These are phyloP conservation scores for Parmales sp. DNA, from an alignment of 108 stramenopile species.

Conservation along the genomic window DNA sequence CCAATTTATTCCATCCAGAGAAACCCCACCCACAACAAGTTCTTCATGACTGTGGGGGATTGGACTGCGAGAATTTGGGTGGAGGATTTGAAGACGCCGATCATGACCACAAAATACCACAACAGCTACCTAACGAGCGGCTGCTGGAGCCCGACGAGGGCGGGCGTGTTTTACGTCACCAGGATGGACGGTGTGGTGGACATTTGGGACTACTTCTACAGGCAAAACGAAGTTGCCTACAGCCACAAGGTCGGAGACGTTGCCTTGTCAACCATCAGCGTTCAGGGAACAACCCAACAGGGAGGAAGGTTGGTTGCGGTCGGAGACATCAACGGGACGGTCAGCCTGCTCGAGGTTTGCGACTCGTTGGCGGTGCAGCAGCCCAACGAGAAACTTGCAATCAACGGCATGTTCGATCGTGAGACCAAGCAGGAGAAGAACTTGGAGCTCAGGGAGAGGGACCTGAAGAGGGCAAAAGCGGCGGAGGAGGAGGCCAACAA, in stretches of 20 bases:
- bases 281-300: slow-evolving; percentile 49
- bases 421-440: slow-evolving; percentile 76
- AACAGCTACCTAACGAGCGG: slow-evolving; percentile 60
- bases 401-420: slow-evolving; percentile 64
- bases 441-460: slow-evolving; percentile 49
- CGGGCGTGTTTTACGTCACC: slow-evolving; percentile 79
- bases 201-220: slow-evolving; percentile 75
- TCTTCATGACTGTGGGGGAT: slow-evolving; percentile 78
- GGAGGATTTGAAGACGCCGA: slow-evolving; percentile 71
- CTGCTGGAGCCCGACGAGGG: slow-evolving; percentile 75
- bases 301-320: slow-evolving; percentile 68
- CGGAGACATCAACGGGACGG: slow-evolving; percentile 70
- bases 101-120: slow-evolving; percentile 70
- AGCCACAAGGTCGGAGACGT: slow-evolving; percentile 71
- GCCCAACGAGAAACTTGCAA: slow-evolving; percentile 54
- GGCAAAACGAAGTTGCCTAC: slow-evolving; percentile 75
- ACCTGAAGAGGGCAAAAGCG: slow-evolving; percentile 31
- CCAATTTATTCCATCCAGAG: slow-evolving; percentile 74
- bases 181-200: slow-evolving; percentile 70
- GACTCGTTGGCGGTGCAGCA: slow-evolving; percentile 46
- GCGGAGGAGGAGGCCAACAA: slow-evolving; percentile 27
- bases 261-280: slow-evolving; percentile 52
- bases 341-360: slow-evolving; percentile 68
- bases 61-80: slow-evolving; percentile 77
- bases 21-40: slow-evolving; percentile 70